Evolutionary conservation across 306 rosid genomes (phyloP).

Genomic region (Lablab purpureus): DNA sequence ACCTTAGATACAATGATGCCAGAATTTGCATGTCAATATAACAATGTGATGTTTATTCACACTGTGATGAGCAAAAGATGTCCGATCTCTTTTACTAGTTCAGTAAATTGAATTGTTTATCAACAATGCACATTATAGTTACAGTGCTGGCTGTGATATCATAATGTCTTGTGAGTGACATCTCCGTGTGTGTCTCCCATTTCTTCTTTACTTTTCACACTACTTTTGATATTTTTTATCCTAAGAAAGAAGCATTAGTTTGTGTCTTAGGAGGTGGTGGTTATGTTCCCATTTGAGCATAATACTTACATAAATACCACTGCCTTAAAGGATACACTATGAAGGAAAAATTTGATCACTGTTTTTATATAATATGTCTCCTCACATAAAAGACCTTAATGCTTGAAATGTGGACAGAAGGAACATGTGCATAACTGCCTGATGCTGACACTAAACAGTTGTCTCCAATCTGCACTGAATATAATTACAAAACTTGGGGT

Average conservation of each 20-base stretch:
- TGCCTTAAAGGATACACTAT: neutral
- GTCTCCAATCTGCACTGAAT: neutral
- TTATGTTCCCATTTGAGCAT: slow-evolving; percentile 4
- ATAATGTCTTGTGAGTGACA: neutral
- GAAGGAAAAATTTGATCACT: neutral
- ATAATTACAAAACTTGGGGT: neutral
- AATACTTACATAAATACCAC: neutral
- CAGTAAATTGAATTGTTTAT: slow-evolving; percentile 14
- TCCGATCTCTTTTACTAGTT: neutral
- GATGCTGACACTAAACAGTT: neutral
- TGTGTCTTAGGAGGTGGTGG: neutral
- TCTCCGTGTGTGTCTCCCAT: neutral
- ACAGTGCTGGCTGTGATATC: neutral
- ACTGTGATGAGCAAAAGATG: neutral
- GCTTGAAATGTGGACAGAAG: slow-evolving; percentile 8
- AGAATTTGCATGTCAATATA: neutral
- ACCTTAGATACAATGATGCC: neutral
- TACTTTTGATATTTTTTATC: neutral
- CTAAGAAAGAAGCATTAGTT: neutral
- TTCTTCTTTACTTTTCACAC: slow-evolving; percentile 6
- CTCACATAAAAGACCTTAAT: neutral
- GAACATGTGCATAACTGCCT: neutral
- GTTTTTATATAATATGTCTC: neutral
- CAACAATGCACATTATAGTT: neutral
- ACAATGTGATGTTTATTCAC: neutral